Percentiles rank a stretch among this genome's conserved stretches.
phyloP scores from a whole-genome alignment of 2,329 filamentous ascomycete genomes.

The Alternaria viburni region DNA sequence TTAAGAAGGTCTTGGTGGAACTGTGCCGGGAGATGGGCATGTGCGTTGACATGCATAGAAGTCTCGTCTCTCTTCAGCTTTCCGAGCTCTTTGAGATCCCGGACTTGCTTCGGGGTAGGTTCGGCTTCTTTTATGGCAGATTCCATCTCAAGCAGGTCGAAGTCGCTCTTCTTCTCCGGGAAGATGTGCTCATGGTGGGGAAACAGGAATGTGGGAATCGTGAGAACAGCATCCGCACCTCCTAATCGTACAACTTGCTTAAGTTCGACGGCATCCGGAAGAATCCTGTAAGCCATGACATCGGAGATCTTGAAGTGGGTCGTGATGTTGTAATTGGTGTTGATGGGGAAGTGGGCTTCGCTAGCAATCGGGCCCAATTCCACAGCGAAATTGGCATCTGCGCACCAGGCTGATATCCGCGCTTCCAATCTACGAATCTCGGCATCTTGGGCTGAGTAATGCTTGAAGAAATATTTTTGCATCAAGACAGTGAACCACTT shows the following conservation, averaged over 20 bases:
- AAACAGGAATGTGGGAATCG: constrained; percentile 57
- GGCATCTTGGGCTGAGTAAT: constrained; percentile 52
- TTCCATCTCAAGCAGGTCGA: constrained; percentile 42
- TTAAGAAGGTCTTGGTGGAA: constrained; percentile 61
- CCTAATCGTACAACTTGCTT: constrained; percentile 59
- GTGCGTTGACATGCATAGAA: constrained; percentile 55
- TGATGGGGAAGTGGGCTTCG: constrained; percentile 57
- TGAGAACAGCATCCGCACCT: constrained; percentile 58
- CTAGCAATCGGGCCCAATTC: constrained; percentile 55
- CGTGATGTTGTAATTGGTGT: constrained; percentile 57
- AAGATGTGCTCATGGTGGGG: constrained; percentile 63
- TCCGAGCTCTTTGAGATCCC: constrained; percentile 50
- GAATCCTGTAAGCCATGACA: constrained; percentile 58
- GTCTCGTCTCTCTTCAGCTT: constrained; percentile 56
- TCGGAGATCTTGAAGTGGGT: constrained; percentile 55
- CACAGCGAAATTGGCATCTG: constrained; percentile 61
- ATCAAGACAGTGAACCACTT: constrained; percentile 58
- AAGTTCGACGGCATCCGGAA: constrained; percentile 51
- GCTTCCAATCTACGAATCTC: constrained; percentile 56
- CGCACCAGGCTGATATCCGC: constrained; percentile 57
- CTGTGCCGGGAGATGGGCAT: constrained; percentile 57
- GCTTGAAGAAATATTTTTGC: constrained; percentile 57
- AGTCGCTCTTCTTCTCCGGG: constrained; percentile 49
- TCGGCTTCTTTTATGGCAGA: constrained; percentile 52
- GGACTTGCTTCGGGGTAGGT: constrained; percentile 52